Evolutionary conservation across 495 filamentous ascomycete genomes (phyloP).

Genomic region (Daldinia vernicosa): DNA sequence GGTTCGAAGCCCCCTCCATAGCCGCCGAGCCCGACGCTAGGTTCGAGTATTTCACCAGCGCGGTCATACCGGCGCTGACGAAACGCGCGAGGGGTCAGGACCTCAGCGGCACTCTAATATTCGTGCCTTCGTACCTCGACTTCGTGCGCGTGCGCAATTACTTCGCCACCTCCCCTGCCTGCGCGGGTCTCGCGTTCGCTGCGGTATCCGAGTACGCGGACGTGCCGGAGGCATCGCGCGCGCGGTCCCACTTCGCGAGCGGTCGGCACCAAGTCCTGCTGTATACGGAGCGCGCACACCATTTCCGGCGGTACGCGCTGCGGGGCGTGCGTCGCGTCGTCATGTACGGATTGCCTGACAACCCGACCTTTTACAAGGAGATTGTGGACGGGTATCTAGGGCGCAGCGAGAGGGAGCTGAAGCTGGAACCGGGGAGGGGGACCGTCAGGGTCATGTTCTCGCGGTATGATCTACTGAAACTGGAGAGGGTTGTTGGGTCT

Average conservation of each 20-base stretch:
- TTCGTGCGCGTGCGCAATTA: conserved; percentile 93
- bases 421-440: conserved; percentile 59
- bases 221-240: conserved; percentile 76
- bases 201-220: conserved; percentile 88
- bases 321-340: conserved; percentile 81
- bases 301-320: conserved; percentile 85
- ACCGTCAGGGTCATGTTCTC: conserved; percentile 80
- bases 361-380: conserved; percentile 88
- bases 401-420: conserved; percentile 62
- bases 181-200: conserved; percentile 78
- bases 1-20: conserved; percentile 76
- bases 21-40: conserved; percentile 82
- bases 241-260: conserved; percentile 84
- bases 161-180: conserved; percentile 76
- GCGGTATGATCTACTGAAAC: conserved; percentile 83
- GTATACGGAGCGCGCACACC: conserved; percentile 93
- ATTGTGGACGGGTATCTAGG: conserved; percentile 75
- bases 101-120: conserved; percentile 73
- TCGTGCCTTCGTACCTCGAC: conserved; percentile 91
- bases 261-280: conserved; percentile 84
- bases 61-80: conserved; percentile 76
- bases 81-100: conserved; percentile 58
- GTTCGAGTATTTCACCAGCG: conserved; percentile 89
- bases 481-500: conserved; percentile 88
- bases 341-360: conserved; percentile 90